Conservation (phyloP, 441 rosid genomes). For the Pelargonium citronellum region DNA sequence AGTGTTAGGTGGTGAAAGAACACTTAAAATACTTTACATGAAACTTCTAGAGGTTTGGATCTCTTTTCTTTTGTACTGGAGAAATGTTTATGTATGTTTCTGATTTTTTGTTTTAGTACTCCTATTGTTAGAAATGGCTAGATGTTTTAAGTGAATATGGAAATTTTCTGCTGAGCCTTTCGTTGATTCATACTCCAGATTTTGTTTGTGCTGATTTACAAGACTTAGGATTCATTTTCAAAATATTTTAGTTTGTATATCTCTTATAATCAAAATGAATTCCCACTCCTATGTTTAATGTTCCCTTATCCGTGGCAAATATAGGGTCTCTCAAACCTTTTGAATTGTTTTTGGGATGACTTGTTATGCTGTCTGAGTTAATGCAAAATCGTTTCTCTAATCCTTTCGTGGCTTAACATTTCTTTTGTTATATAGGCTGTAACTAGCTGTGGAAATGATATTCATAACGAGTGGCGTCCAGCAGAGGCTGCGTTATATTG, state of each 20-base stretch:
- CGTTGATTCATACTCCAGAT: neutral
- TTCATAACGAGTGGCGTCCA: slow-evolving; percentile 72
- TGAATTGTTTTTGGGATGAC: neutral
- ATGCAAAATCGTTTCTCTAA: neutral
- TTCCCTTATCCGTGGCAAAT: neutral
- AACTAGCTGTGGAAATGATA: slow-evolving; percentile 58
- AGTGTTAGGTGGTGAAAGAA: slow-evolving; percentile 87
- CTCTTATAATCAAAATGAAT: neutral
- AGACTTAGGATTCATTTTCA: neutral
- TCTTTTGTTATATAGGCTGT: slow-evolving; percentile 45
- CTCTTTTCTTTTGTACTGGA: slow-evolving; percentile 16
- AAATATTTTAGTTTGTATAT: neutral
- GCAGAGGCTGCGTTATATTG: slow-evolving; percentile 99
- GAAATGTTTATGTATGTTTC: slow-evolving; percentile 5
- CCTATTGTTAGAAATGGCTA: too few relatives aligned
- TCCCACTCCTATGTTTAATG: neutral
- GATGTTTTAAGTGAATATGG: neutral
- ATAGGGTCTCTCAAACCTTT: neutral
- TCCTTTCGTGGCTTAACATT: slow-evolving; percentile 7
- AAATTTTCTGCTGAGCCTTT: neutral
- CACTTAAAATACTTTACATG: slow-evolving; percentile 73
- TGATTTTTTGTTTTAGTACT: neutral
- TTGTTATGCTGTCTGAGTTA: neutral
- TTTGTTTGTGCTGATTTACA: neutral
- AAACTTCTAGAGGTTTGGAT: slow-evolving; percentile 81